These are phyloP conservation scores for Biscogniauxia marginata DNA, from an alignment of 2,329 filamentous ascomycete genomes.

Conservation along the genomic window DNA sequence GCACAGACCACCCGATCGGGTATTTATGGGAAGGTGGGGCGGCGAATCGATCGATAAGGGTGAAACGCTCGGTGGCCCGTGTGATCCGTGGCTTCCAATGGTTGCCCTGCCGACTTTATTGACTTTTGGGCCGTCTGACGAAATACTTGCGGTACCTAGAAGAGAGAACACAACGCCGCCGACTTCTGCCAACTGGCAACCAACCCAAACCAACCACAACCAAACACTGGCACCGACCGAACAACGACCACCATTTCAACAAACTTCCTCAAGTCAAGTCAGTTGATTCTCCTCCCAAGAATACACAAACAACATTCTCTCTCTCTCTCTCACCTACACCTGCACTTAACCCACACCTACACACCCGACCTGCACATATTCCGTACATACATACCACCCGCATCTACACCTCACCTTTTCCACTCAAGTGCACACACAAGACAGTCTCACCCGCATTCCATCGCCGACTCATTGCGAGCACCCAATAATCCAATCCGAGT, in stretches of 20 bases:
- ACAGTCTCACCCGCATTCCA: constrained; percentile 31
- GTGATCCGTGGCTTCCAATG: neutral
- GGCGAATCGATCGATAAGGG: neutral
- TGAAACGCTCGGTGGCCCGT: constrained; percentile 11
- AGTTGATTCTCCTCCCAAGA: neutral
- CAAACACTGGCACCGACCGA: neutral
- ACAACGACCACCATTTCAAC: neutral
- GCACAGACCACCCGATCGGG: no score
- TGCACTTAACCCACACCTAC: neutral
- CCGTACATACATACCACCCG: constrained; percentile 1
- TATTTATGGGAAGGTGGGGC: constrained; percentile 1
- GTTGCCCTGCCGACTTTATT: constrained; percentile 34
- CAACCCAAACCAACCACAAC: neutral
- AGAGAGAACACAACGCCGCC: neutral
- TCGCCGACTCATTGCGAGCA: constrained; percentile 4
- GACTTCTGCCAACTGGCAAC: neutral
- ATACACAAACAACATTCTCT: neutral
- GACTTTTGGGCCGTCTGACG: constrained; percentile 25
- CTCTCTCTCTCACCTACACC: neutral
- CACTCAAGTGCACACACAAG: constrained; percentile 13
- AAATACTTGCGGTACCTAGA: constrained; percentile 19
- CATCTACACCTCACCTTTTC: constrained; percentile 8
- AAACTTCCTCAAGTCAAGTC: neutral
- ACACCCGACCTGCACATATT: neutral
- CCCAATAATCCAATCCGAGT: constrained; percentile 15